Conservation (phyloP, 352 stramenopile genomes). For the Globisporangium nagaii region DNA sequence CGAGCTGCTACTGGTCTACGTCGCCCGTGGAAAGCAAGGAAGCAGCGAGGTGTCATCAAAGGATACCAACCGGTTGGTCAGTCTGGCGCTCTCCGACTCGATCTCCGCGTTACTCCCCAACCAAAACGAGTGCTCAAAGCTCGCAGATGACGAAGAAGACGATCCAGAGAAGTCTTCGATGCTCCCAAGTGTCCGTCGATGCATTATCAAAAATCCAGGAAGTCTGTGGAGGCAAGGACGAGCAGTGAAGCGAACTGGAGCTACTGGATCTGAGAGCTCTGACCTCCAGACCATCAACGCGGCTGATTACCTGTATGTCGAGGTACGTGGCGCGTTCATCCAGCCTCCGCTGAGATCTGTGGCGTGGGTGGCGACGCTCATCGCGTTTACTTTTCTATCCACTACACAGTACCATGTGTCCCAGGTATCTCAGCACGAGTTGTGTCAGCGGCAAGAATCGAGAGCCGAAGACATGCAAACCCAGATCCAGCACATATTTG, state of each 20-base stretch:
- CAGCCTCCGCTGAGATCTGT: neutral
- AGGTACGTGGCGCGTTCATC: neutral
- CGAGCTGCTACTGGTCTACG: conserved; percentile 31
- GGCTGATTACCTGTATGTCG: conserved; percentile 11
- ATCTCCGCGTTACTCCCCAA: conserved; percentile 19
- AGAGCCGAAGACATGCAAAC: neutral
- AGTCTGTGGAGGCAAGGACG: conserved; percentile 11
- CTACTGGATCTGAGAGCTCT: neutral
- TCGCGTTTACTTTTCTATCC: neutral
- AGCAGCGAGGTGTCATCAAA: neutral
- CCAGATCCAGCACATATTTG: conserved; percentile 14
- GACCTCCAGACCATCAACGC: neutral
- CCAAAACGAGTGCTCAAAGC: neutral
- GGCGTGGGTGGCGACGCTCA: too few species aligned
- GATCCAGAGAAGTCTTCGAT: neutral
- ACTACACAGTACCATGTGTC: conserved; percentile 12
- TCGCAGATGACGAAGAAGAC: neutral
- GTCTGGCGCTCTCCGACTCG: conserved; percentile 27
- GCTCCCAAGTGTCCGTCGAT: conserved; percentile 3
- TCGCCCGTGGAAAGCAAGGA: conserved; percentile 14
- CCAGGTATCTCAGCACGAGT: neutral
- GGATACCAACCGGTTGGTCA: conserved; percentile 12
- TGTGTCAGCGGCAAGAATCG: neutral
- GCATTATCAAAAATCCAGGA: conserved; percentile 24
- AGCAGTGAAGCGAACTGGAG: neutral